Conservation (phyloP, 2,329 filamentous ascomycete species). For the Scleromitrula shiraiana region DNA sequence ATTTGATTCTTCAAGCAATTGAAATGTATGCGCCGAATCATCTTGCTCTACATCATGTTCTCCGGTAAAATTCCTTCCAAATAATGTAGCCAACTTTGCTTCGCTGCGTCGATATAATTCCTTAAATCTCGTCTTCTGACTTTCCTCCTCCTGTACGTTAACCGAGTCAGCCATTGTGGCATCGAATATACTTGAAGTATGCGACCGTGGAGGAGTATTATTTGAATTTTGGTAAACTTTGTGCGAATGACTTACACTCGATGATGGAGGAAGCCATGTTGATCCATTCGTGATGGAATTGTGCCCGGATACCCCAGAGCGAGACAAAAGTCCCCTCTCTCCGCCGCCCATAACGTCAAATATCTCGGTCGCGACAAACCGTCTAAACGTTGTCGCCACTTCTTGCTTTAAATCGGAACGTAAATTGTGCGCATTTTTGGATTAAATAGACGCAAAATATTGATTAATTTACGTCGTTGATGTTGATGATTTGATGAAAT, state of each 20-base stretch:
- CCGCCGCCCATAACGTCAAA: conserved; percentile 11
- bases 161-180: conserved; percentile 39
- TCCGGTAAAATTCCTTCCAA: conserved; percentile 39
- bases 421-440: conserved; percentile 9
- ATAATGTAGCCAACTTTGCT: conserved; percentile 68
- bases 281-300: conserved; percentile 35
- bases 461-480: conserved; percentile 9
- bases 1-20: conserved; percentile 42
- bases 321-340: conserved; percentile 22
- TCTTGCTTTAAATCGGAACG: conserved; percentile 21
- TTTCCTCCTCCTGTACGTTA: conserved; percentile 58
- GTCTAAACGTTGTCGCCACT: conserved; percentile 15
- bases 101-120: conserved; percentile 72
- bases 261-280: conserved; percentile 53
- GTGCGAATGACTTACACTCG: conserved; percentile 38
- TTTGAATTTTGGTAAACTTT: conserved; percentile 50
- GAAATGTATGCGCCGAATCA: conserved; percentile 25
- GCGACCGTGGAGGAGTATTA: conserved; percentile 39
- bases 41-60: conserved; percentile 22
- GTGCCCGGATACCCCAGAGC: conserved; percentile 17
- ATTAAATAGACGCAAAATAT: conserved; percentile 7
- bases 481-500: conserved; percentile 8
- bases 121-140: conserved; percentile 62
- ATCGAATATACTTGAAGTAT: conserved; percentile 26
- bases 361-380: conserved; percentile 21